Conservation (phyloP, 257 asterid species). For the Eucommia ulmoides region DNA sequence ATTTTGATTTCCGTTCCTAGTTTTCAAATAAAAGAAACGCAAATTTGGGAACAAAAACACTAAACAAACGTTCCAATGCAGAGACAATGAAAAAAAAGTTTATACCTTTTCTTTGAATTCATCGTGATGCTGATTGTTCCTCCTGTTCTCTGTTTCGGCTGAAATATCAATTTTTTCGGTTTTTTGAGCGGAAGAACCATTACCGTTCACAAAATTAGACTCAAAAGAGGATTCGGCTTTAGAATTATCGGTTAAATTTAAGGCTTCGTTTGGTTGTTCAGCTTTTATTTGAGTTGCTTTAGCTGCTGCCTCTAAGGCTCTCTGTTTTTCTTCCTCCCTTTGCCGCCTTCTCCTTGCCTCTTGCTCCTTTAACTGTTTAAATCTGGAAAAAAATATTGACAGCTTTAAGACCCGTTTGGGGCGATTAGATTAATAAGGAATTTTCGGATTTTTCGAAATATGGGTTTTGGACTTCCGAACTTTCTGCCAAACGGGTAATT, state of each 20-base stretch:
- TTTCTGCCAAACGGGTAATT: too few relatives aligned
- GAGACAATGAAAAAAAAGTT: too few relatives aligned
- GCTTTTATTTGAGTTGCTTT: slow-evolving; percentile 17
- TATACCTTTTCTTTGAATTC: slow-evolving; percentile 42
- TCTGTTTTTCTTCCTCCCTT: slow-evolving; percentile 61
- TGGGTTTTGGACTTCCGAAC: too few relatives aligned
- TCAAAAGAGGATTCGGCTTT: slow-evolving; percentile 7
- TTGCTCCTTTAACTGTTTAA: slow-evolving; percentile 84
- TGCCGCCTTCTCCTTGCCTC: slow-evolving; percentile 52
- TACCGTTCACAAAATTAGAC: slow-evolving; percentile 9
- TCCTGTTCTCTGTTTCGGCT: slow-evolving; percentile 22
- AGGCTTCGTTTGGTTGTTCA: slow-evolving; percentile 19
- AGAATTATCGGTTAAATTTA: slow-evolving; percentile 8
- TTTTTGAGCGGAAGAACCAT: slow-evolving; percentile 15
- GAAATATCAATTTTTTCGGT: too few relatives aligned
- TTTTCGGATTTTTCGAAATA: too few relatives aligned
- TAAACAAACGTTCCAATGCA: too few relatives aligned
- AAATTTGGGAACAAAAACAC: too few relatives aligned
- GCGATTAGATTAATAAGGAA: too few relatives aligned
- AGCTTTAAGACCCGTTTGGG: too few relatives aligned
- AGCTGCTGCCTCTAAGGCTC: slow-evolving; percentile 32
- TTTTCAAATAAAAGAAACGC: too few relatives aligned
- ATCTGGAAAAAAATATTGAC: slow-evolving; percentile 41
- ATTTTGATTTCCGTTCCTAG: too few relatives aligned
- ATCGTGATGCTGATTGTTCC: slow-evolving; percentile 20